Evolutionary conservation across 208 protist species (phyloP).

Genomic region (Kentomonas sorsogonicus): DNA sequence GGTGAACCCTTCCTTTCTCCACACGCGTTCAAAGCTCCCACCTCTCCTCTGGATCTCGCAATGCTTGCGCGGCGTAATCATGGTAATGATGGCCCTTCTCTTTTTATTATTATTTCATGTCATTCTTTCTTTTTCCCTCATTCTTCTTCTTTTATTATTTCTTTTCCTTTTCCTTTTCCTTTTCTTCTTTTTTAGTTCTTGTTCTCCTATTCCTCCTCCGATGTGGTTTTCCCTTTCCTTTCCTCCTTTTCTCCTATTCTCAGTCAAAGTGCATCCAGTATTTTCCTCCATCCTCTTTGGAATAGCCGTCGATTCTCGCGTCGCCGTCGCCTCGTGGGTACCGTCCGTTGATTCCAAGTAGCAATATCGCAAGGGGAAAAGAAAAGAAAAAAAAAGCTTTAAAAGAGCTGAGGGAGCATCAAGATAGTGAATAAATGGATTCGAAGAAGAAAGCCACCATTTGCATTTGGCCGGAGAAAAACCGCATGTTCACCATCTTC

Average conservation of each 20-base stretch:
- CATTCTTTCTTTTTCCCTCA: conserved; percentile 13
- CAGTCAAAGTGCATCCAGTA: conserved; percentile 1
- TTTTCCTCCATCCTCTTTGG: conserved; percentile 13
- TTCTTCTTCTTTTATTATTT: conserved; percentile 15
- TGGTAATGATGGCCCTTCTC: too few species aligned
- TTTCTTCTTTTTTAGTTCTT: conserved; percentile 5
- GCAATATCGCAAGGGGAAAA: conserved; percentile 4
- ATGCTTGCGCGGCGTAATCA: too few species aligned
- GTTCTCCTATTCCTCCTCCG: conserved; percentile 8
- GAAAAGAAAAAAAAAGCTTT: conserved; percentile 11
- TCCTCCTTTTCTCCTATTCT: conserved; percentile 10
- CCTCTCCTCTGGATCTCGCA: too few species aligned
- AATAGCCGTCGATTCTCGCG: too few species aligned
- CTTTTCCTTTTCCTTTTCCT: conserved; percentile 7
- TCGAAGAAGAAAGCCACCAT: too few species aligned
- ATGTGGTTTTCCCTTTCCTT: background rate
- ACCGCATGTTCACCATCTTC: too few species aligned
- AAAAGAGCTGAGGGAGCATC: too few species aligned
- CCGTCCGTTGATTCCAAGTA: background rate
- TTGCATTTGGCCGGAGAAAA: too few species aligned
- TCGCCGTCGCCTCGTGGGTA: too few species aligned
- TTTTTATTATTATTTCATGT: conserved; percentile 14
- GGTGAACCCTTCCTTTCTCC: too few species aligned
- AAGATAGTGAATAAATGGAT: too few species aligned
- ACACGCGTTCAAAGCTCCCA: too few species aligned